Evolutionary conservation across 176 grass and related monocot genomes (phyloP).

Genomic region (Phyllostachys edulis): DNA sequence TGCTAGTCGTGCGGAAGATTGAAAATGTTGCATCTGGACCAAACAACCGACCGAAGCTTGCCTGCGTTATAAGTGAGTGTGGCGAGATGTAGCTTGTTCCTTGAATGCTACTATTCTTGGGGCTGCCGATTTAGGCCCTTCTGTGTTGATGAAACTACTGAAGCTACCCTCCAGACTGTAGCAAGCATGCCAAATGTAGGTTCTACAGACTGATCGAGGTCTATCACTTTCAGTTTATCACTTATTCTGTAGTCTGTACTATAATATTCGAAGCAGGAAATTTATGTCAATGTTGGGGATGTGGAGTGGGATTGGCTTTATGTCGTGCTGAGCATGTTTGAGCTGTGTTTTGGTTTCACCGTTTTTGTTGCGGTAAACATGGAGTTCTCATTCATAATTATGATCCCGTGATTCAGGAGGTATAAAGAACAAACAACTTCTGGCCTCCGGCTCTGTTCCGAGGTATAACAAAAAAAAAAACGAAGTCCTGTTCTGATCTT

Average conservation of each 20-base stretch:
- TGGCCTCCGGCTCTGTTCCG: not conserved
- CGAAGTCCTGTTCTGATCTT: not conserved
- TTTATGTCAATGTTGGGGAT: too few relatives aligned
- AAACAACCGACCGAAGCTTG: constrained; percentile 89
- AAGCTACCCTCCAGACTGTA: not conserved
- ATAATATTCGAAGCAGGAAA: constrained; percentile 8
- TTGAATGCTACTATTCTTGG: not conserved
- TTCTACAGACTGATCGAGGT: not conserved
- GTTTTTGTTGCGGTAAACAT: not conserved
- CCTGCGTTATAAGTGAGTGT: constrained; percentile 74
- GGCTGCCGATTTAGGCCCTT: not conserved
- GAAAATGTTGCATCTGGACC: constrained; percentile 88
- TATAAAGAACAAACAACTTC: not conserved
- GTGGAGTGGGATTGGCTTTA: too few relatives aligned
- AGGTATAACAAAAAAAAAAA: not conserved
- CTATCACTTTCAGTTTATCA: not conserved
- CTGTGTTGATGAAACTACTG: not conserved
- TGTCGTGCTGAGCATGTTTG: not conserved
- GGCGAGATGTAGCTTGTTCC: constrained; percentile 81
- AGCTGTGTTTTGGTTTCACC: not conserved
- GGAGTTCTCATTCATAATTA: not conserved
- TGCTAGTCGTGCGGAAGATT: constrained; percentile 81
- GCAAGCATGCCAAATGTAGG: not conserved
- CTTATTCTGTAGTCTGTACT: not conserved
- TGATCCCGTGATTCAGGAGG: not conserved